Conservation (phyloP, 2,329 filamentous ascomycete genomes). For the Aspergillus sp. region DNA sequence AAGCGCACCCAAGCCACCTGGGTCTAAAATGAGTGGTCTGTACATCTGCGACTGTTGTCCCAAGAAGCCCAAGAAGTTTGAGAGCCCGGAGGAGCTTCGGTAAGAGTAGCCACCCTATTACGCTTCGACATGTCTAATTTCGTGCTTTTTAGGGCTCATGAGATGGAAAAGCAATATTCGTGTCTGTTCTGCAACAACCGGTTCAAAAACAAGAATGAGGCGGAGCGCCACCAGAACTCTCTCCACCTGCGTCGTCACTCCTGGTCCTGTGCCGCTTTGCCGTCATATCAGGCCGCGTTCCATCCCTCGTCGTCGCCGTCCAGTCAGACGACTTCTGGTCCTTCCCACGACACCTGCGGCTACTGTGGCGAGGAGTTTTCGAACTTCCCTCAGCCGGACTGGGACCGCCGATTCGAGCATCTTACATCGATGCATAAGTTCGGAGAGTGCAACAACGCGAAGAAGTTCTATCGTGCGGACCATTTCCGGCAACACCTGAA, state of each 20-base stretch:
- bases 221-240: slow-evolving; percentile 92
- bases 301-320: slow-evolving; percentile 65
- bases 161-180: slow-evolving; percentile 94
- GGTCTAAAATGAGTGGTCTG: slow-evolving; percentile 53
- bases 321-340: slow-evolving; percentile 31
- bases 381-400: slow-evolving; percentile 72
- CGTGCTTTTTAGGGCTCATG: slow-evolving; percentile 63
- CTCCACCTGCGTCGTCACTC: slow-evolving; percentile 88
- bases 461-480: slow-evolving; percentile 97
- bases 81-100: slow-evolving; percentile 78
- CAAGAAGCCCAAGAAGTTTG: slow-evolving; percentile 95
- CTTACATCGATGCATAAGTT: slow-evolving; percentile 93
- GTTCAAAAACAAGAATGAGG: slow-evolving; percentile 99
- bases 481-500: slow-evolving; percentile 98
- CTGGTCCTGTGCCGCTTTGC: slow-evolving; percentile 90
- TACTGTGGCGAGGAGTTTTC: slow-evolving; percentile 94
- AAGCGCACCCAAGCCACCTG: slow-evolving; percentile 31
- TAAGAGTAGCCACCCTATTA: slow-evolving; percentile 48
- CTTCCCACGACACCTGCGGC: slow-evolving; percentile 71
- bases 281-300: slow-evolving; percentile 75
- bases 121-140: neutral
- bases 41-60: slow-evolving; percentile 92
- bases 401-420: slow-evolving; percentile 83
- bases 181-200: slow-evolving; percentile 90
- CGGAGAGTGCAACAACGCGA: slow-evolving; percentile 94